Percentiles rank a stretch among this genome's conserved stretches.
These are phyloP conservation scores for Suillus discolor DNA, from an alignment of 768 basidiomycete genomes.

Conservation along the genomic window DNA sequence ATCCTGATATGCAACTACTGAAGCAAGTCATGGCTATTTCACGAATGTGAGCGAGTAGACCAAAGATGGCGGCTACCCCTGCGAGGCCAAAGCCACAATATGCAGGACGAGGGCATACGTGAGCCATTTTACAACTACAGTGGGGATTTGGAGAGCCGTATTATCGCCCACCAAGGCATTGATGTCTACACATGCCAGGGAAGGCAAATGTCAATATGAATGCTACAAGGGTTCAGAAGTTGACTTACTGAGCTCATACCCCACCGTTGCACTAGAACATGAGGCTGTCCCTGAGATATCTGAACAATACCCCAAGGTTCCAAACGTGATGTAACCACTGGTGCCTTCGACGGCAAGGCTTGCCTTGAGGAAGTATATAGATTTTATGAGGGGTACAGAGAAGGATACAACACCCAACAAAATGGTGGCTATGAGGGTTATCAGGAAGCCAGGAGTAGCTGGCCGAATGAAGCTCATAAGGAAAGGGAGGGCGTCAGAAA, in stretches of 20 bases:
- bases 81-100: slow-evolving; percentile 77
- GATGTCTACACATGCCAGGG: slow-evolving; percentile 56
- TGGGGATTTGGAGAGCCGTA: slow-evolving; percentile 70
- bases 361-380: slow-evolving; percentile 87
- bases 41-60: slow-evolving; percentile 84
- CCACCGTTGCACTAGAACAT: slow-evolving; percentile 81
- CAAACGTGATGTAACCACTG: slow-evolving; percentile 75
- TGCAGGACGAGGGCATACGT: slow-evolving; percentile 94
- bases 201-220: neutral
- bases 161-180: slow-evolving; percentile 76
- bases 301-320: slow-evolving; percentile 88
- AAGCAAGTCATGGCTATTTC: slow-evolving; percentile 86
- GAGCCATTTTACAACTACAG: slow-evolving; percentile 89
- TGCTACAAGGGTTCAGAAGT: slow-evolving; percentile 7
- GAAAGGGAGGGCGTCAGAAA: slow-evolving; percentile 8
- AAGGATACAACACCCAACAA: slow-evolving; percentile 88
- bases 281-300: slow-evolving; percentile 54
- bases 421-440: slow-evolving; percentile 76
- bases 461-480: slow-evolving; percentile 71
- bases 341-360: slow-evolving; percentile 47
- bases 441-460: slow-evolving; percentile 87
- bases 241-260: slow-evolving; percentile 82
- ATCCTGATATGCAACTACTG: slow-evolving; percentile 78
- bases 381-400: slow-evolving; percentile 88
- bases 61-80: slow-evolving; percentile 73